Conservation (phyloP, 331 rosid genomes). For the Stylosanthes scabra region DNA sequence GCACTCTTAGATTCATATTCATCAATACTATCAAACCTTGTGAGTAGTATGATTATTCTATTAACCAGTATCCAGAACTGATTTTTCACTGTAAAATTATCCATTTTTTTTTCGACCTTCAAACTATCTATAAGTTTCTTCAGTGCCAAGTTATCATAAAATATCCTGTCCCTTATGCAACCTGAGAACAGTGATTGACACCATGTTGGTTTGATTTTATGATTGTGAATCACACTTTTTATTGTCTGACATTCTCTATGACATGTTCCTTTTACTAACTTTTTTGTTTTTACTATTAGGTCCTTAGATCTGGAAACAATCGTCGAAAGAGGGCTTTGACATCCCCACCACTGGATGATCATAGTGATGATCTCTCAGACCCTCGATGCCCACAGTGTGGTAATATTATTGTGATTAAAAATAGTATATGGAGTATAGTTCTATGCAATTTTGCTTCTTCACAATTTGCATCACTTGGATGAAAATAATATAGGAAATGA, state of each 20-base stretch:
- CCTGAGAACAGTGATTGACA: neutral
- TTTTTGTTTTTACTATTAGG: conserved; percentile 48
- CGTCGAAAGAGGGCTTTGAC: conserved; percentile 57
- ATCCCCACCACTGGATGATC: conserved; percentile 46
- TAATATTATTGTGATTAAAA: conserved; percentile 43
- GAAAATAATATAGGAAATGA: neutral
- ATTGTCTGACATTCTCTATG: conserved; percentile 10
- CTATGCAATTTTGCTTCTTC: conserved; percentile 20
- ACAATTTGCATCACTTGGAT: conserved; percentile 4
- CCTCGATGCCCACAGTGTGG: conserved; percentile 89
- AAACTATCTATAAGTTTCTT: neutral
- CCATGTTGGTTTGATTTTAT: conserved; percentile 16
- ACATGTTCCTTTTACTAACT: neutral
- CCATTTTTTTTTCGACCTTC: conserved; percentile 13
- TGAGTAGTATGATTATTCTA: conserved; percentile 55
- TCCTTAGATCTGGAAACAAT: conserved; percentile 58
- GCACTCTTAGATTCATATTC: conserved; percentile 75
- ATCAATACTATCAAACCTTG: conserved; percentile 77
- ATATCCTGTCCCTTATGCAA: conserved; percentile 14
- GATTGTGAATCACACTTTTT: conserved; percentile 15
- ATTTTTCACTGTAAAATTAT: conserved; percentile 10
- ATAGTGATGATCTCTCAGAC: conserved; percentile 45
- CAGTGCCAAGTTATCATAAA: neutral
- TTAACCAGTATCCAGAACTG: conserved; percentile 17
- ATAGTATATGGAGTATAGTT: conserved; percentile 18